Evolutionary conservation across 2,329 filamentous ascomycete species (phyloP), one percentile per base, ranked within the genome.

Genomic region (Xylariales sp.): DNA sequence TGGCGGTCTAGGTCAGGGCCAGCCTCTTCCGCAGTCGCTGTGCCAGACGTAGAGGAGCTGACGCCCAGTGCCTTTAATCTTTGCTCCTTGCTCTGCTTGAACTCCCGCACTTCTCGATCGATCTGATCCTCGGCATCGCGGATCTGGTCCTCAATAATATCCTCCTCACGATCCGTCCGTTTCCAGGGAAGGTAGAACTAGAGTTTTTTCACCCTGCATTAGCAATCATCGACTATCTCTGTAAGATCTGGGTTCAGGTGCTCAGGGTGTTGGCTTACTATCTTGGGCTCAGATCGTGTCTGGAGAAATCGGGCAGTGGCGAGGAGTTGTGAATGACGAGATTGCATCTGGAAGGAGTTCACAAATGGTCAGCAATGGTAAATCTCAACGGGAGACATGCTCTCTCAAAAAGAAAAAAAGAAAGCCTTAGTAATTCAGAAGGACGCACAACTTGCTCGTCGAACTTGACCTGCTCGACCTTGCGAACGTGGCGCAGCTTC

Each of bases 141-240:
- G 19, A 88, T 70, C 59, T 95, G 90, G 5, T 74, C 66, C 31
- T 81, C 74, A 55, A 96, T 86, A 10, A 62, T 69, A 5, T 79
- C 74, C 59, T 90, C 78, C 57, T 96, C 84, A 30, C 77, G 71
- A 5, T 67, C 59, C 21, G 78, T 79, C 40, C 86, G 70, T 50
- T 88, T 81, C 83, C 85, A 94, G 1, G 91, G 91, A 31, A 83
- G 81, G 61, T 93, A 96, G 60, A 85, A 91, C 88, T 95, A 39
- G 24, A n/a, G n/a, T n/a, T n/a, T n/a, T n/a, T n/a, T n/a, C n/a
- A 8, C 39, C 19, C 11, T 38, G 13, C 30, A 39, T 46, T 30
- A 37, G 37, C 37, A 31, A n/a, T n/a, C n/a, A n/a, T n/a, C n/a
- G n/a, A 16, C 30, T 27, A 11, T 32, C 15, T 37, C 44, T n/a